A percentile compares a stretch with the other conserved stretches of the same genome.
These are phyloP conservation scores for Phaeosphaeriaceae sp. DNA, from an alignment of 2,329 filamentous ascomycete genomes.

Conservation along the genomic window DNA sequence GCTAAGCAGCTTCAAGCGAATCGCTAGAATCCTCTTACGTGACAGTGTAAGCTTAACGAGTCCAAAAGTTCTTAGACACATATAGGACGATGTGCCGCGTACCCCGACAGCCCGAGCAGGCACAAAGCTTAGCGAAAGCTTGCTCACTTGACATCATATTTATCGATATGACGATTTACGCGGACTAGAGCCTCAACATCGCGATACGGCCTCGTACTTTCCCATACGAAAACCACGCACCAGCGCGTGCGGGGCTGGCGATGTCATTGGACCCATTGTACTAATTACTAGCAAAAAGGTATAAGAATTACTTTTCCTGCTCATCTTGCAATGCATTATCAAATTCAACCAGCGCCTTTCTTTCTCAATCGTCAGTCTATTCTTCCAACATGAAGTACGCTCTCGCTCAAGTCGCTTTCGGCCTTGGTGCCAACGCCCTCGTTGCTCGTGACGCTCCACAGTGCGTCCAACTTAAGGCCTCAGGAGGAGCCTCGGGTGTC, in stretches of 20 bases:
- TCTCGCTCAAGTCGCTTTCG: conserved; percentile 24
- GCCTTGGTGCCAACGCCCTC: conserved; percentile 31
- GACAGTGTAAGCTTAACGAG: conserved; percentile 9
- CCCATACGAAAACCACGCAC: neutral
- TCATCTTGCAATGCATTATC: neutral
- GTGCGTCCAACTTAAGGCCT: conserved; percentile 24
- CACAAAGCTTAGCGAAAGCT: conserved; percentile 8
- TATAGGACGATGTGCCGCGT: conserved; percentile 2
- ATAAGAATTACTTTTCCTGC: neutral
- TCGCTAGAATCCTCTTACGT: conserved; percentile 23
- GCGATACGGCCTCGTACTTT: neutral
- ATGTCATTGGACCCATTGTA: neutral
- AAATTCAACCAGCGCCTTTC: neutral
- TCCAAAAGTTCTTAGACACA: conserved; percentile 4
- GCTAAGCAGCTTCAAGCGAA: conserved; percentile 9
- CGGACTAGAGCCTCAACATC: conserved; percentile 10
- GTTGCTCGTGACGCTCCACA: conserved; percentile 25
- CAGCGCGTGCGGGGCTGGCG: neutral
- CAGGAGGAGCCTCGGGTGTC: conserved; percentile 51
- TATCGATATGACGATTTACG: conserved; percentile 10
- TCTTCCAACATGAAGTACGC: conserved; percentile 30
- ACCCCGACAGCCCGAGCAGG: conserved; percentile 4
- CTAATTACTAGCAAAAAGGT: neutral
- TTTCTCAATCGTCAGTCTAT: neutral
- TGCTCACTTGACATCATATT: conserved; percentile 21